Evolutionary conservation across 176 grass and related monocot genomes (phyloP).

Genomic region (Bothriochloa decipiens): DNA sequence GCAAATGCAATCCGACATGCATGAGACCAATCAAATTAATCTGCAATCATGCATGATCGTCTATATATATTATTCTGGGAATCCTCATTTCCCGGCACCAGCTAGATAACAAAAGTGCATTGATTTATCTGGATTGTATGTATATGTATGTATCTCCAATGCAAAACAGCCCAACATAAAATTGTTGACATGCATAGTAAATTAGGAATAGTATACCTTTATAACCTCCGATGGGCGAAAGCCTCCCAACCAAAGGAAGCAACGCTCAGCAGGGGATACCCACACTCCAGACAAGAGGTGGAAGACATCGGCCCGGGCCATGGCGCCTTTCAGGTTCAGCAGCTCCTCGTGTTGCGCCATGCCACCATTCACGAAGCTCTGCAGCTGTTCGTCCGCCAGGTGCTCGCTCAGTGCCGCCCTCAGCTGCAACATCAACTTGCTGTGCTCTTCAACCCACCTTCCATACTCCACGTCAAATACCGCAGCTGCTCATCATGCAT

Average conservation of each 20-base stretch:
- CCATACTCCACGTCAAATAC: constrained; percentile 69
- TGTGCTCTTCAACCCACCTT: constrained; percentile 77
- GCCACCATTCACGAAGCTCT: constrained; percentile 50
- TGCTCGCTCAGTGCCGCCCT: constrained; percentile 63
- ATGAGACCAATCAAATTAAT: too few species aligned
- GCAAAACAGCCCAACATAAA: too few species aligned
- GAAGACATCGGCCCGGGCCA: constrained; percentile 63
- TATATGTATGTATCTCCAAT: too few species aligned
- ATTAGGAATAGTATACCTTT: constrained; percentile 36
- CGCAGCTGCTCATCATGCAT: constrained; percentile 41
- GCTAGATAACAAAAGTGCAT: too few species aligned
- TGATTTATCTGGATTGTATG: too few species aligned
- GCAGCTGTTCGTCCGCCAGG: constrained; percentile 57
- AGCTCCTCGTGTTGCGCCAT: constrained; percentile 64
- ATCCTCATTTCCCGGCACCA: neutral
- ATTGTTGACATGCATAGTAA: too few species aligned
- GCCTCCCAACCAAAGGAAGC: constrained; percentile 83
- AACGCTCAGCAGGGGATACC: constrained; percentile 69
- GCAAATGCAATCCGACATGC: too few species aligned
- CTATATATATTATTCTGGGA: too few species aligned
- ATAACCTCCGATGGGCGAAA: constrained; percentile 70
- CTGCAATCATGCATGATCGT: too few species aligned
- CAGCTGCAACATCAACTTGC: constrained; percentile 69
- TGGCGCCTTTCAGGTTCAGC: constrained; percentile 50
- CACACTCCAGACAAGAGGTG: constrained; percentile 71